Evolutionary conservation across 1,284 basidiomycete genomes (phyloP).

Genomic region (Trametes sp.): DNA sequence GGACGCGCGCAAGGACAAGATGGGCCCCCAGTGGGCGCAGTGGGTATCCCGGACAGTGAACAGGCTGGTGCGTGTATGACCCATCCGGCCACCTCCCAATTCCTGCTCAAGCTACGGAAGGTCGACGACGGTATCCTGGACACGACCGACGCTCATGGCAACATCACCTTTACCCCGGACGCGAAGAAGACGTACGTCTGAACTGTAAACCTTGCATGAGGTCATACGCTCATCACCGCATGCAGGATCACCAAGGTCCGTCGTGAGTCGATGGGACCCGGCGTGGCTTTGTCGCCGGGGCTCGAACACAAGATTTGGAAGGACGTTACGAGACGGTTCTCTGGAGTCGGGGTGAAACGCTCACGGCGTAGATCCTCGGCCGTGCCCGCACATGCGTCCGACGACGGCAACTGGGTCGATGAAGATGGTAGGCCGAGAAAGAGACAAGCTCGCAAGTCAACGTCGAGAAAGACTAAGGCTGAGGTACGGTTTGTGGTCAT

Average conservation of each 20-base stretch:
- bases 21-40: slow-evolving; percentile 58
- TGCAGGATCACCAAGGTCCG: slow-evolving; percentile 46
- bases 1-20: slow-evolving; percentile 50
- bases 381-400: neutral
- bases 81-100: slow-evolving; percentile 2
- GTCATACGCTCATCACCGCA: neutral
- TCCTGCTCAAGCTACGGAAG: slow-evolving; percentile 35
- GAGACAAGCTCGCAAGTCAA: slow-evolving; percentile 35
- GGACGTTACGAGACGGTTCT: slow-evolving; percentile 35
- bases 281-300: slow-evolving; percentile 32
- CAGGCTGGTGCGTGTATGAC: slow-evolving; percentile 48
- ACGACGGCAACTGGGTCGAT: slow-evolving; percentile 29
- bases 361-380: slow-evolving; percentile 22
- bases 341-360: slow-evolving; percentile 33
- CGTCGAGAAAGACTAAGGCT: slow-evolving; percentile 49
- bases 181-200: slow-evolving; percentile 54
- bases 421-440: slow-evolving; percentile 28
- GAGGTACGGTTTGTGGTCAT: slow-evolving; percentile 42
- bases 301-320: slow-evolving; percentile 49
- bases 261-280: slow-evolving; percentile 41
- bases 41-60: slow-evolving; percentile 58
- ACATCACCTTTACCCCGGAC: slow-evolving; percentile 49
- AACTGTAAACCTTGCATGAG: neutral
- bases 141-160: slow-evolving; percentile 42
- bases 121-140: slow-evolving; percentile 53